Evolutionary conservation across 1,139 yeast species (phyloP).

Genomic region (Geotrichum cucujoidarum): DNA sequence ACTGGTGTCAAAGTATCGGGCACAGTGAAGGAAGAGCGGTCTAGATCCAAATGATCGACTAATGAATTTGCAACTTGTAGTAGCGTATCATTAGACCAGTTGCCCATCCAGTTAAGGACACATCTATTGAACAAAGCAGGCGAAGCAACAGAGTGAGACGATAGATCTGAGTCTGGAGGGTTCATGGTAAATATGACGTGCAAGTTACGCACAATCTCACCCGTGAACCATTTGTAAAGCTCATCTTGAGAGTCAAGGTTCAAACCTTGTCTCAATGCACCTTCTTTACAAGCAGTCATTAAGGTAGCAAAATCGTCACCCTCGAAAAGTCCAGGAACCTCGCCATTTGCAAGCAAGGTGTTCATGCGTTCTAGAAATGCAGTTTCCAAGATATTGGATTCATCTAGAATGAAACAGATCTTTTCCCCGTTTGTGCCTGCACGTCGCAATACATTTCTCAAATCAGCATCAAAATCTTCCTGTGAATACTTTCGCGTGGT

Average conservation of each 20-base stretch:
- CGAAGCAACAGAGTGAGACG: conserved; percentile 56
- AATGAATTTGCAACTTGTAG: conserved; percentile 47
- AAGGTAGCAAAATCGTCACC: conserved; percentile 61
- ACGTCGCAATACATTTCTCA: conserved; percentile 50
- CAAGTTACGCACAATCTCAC: conserved; percentile 61
- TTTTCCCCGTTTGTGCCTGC: conserved; percentile 56
- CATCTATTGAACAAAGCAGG: conserved; percentile 93
- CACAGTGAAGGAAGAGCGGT: conserved; percentile 41
- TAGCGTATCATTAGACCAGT: conserved; percentile 59
- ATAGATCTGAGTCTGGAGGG: conserved; percentile 44
- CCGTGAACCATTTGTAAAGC: conserved; percentile 66
- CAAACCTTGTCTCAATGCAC: conserved; percentile 56
- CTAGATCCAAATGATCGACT: conserved; percentile 49
- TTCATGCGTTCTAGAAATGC: conserved; percentile 89
- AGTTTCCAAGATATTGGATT: conserved; percentile 69
- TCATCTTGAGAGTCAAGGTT: conserved; percentile 69
- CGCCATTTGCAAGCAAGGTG: conserved; percentile 85
- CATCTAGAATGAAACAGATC: conserved; percentile 73
- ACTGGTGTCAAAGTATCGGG: conserved; percentile 32
- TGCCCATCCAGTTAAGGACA: conserved; percentile 85
- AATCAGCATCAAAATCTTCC: conserved; percentile 60
- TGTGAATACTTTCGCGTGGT: conserved; percentile 54
- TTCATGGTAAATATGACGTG: conserved; percentile 81
- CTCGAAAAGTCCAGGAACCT: conserved; percentile 83
- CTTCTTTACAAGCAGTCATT: conserved; percentile 55